Conservation (phyloP, 129 eudicot species). For the Flaveria sonorensis region DNA sequence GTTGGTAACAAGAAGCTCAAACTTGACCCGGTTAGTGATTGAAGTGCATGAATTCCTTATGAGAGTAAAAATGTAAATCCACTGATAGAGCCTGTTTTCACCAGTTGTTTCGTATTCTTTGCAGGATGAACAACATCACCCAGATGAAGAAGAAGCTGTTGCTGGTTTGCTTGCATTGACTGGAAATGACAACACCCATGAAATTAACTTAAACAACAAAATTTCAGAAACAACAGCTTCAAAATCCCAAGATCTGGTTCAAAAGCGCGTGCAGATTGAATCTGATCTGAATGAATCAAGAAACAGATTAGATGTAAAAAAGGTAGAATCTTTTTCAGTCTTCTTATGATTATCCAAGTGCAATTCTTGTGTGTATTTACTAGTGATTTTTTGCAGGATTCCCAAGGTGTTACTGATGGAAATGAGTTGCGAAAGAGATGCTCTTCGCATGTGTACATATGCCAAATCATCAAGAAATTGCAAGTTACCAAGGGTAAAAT, state of each 20-base stretch:
- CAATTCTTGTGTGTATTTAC: constrained; percentile 12
- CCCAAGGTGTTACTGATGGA: constrained; percentile 31
- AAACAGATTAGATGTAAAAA: constrained; percentile 17
- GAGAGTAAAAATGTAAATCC: neutral
- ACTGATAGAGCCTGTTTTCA: neutral
- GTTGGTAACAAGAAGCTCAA: constrained; percentile 41
- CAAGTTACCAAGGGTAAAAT: constrained; percentile 41
- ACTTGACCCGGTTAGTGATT: constrained; percentile 36
- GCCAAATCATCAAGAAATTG: constrained; percentile 53
- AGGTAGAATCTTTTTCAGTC: constrained; percentile 28
- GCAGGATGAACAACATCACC: constrained; percentile 36
- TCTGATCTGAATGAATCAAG: constrained; percentile 10
- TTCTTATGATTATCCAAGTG: neutral
- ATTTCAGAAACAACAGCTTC: constrained; percentile 28
- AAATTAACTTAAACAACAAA: constrained; percentile 30
- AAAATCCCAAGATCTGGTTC: constrained; percentile 13
- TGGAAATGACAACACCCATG: constrained; percentile 19
- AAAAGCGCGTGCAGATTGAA: constrained; percentile 7
- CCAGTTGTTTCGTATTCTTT: neutral
- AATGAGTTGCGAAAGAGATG: constrained; percentile 58
- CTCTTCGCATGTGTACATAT: constrained; percentile 60
- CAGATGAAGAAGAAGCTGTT: constrained; percentile 68
- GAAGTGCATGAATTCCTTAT: neutral
- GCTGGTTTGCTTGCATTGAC: constrained; percentile 60
- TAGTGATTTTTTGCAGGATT: constrained; percentile 39